Base-by-base conservation (phyloP, 2,329 filamentous ascomycete species). In the Alternaria alternata region DNA sequence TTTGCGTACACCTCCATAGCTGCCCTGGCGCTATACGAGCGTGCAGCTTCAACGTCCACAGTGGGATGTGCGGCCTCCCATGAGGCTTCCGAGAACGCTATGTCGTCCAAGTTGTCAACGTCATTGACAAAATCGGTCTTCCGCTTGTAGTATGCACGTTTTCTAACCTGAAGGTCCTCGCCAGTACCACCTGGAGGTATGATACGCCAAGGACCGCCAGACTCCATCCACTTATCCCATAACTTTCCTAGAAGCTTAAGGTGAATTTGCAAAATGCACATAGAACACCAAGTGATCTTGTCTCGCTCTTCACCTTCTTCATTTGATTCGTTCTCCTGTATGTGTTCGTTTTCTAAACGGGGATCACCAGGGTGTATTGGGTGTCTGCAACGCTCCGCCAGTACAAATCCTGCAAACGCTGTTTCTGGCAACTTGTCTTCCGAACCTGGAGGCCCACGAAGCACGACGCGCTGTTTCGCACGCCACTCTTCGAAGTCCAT, bases 171-270 rank as follows among this genome's bases (percentile, higher is more conserved):
- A 2, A 9, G 38, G 24, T 30, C 16, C 3, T 51, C 28, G 5
- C 4, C 39, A 8, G 38, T 20, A 18, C 9, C 14, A 22, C 44
- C 57, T 28, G 18, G 9, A 18, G 30, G 57, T 8, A 51, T 16
- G 16, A 24, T 18, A 5, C 57, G 57, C 63, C 65, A 67, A 1
- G 66, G 63, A 8, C 61, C 66, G 4, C 65, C 65, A 1, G 55
- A 6, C 2, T 57, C 41, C 1, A n/a, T 2, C 63, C 63, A 69
- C 14, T 51, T 58, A 0, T 41, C 26, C 26, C 42, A 38, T 36
- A 69, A 3, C 22, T 41, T 53, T 3, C 3, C 34, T 14, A 65
- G 28, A 12, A 67, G 41, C n/a, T 41, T 24, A 8, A 61, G 48
- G 41, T 67, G 65, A 0, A 51, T 54, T 8, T 46, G 36, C 8